These are phyloP conservation scores for Sphenostylis stenocarpa DNA, from an alignment of 306 rosid species.

Conservation along the genomic window DNA sequence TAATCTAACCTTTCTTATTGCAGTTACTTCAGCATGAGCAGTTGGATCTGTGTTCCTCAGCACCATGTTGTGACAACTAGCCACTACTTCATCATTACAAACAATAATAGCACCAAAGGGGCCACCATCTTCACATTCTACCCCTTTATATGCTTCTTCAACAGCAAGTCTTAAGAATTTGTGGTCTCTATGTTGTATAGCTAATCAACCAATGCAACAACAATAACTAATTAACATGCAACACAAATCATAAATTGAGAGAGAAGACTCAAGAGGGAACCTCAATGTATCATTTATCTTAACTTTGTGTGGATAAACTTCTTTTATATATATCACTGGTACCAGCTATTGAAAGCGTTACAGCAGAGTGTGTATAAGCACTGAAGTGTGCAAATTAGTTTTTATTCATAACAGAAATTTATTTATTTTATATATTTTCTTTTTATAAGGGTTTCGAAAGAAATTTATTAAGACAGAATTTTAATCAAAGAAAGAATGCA, in stretches of 20 bases:
- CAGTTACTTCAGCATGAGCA: constrained; percentile 96
- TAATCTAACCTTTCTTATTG: constrained; percentile 98
- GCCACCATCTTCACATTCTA: constrained; percentile 85
- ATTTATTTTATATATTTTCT: too few species aligned
- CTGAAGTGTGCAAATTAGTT: too few species aligned
- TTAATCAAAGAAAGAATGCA: too few species aligned
- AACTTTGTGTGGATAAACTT: too few species aligned
- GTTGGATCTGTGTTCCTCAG: constrained; percentile 78
- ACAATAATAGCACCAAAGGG: constrained; percentile 93
- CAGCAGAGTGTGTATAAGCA: too few species aligned
- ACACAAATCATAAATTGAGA: background rate
- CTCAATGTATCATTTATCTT: background rate
- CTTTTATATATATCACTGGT: too few species aligned
- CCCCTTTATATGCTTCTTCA: constrained; percentile 93
- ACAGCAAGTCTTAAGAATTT: constrained; percentile 74
- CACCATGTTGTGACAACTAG: constrained; percentile 86
- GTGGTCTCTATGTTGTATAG: constrained; percentile 79
- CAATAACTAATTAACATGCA: background rate
- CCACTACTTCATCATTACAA: constrained; percentile 70
- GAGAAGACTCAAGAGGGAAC: background rate
- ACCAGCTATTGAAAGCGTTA: too few species aligned
- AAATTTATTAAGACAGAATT: too few species aligned
- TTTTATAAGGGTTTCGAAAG: too few species aligned
- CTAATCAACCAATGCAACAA: constrained; percentile 46
- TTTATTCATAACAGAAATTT: too few species aligned